Base-by-base conservation (phyloP, 352 stramenopile species). In the Phytophthora rubi region DNA sequence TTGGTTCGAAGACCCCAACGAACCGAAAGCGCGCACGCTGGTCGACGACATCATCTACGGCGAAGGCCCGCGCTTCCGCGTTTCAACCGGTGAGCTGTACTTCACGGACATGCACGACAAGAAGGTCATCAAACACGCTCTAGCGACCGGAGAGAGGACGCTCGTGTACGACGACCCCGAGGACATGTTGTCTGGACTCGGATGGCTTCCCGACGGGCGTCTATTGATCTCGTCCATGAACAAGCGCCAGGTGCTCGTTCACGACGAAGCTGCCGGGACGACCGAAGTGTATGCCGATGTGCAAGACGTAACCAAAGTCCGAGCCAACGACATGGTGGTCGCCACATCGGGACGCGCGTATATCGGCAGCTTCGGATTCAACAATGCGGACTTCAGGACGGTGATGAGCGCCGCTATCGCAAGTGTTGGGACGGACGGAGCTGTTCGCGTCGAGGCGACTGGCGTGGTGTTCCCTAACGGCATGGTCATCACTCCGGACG, bases 381-480 rank as follows among this genome's bases (percentile, higher is more conserved):
- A 84, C 52, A 72, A 79, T 10, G 64, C 75, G 1, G 37, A 80
- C 9, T 44, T 68, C 6, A 62, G 60, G 2, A 53, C 70, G 26
- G 67, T 60, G 33, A 68, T 57, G 33, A 80, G 63, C 12, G 83
- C 83, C 42, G 85, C 83, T 32, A 65, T 91, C 48, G 81, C 88
- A 59, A 81, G 79, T 9, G 42, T 88, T 26, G 79, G 76, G 9
- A 68, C 61, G 26, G 77, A 86, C 37, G 58, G 58, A n/a, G 65
- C 59, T 23, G 71, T 86, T 32, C 72, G 74, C 1, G 81, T 91
- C 23, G 79, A 86, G 23, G 65, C 83, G 1, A 82, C 71, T 6
- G 66, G 73, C 8, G 65, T 91, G 63, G 71, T 91, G 56, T 91
- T 89, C 56, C 83, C 83, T 16, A 91, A 91, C 54, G 83, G 83